Evolutionary conservation across 768 basidiomycete genomes (phyloP), one percentile per base, ranked within the genome.

Genomic region (Rhizopogon vesiculosus): DNA sequence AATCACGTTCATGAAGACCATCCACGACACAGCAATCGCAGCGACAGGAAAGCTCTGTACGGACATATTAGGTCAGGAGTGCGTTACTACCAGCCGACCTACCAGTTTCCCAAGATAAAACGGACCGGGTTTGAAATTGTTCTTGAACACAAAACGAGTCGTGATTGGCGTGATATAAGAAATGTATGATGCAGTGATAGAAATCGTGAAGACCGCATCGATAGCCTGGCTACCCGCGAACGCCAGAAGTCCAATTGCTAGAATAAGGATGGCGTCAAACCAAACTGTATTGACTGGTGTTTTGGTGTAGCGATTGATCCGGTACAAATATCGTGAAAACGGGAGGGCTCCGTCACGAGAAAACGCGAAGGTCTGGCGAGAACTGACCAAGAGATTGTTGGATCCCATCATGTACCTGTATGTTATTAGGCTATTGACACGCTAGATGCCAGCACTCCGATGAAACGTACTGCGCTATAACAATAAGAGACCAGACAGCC

Each of bases 281-380:
- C 79, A 75, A 8, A 85, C 84, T 0, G 79, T 78, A 58, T 81
- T 76, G 5, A 85, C 75, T 0, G 84, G 85, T 0, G 84, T 82
- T 18, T 74, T 68, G 2, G 81, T 83, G 54, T 62, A 71, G 0
- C 54, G 46, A 64, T 83, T 84, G 69, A 90, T 78, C 35, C 76
- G 74, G 63, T 85, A 85, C 2, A 88, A 69, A 72, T 75, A 81
- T 7, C 68, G 58, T 0, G 86, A 89, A 59, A 88, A 79, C 0
- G 86, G 87, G 4, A 89, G 77, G 0, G 81, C 85, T 25, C 77
- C 78, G 62, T 90, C 87, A 1, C 87, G 78, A 28, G 84, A 78
- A 66, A 89, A 87, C 1, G 86, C 86, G 61, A 87, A 89, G 0
- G 80, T 82, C 66, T 90, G 87, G 3, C 87, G 78, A 2, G 78